Conservation (phyloP, 139 green algal species). For the Helicosporidium sp. region DNA sequence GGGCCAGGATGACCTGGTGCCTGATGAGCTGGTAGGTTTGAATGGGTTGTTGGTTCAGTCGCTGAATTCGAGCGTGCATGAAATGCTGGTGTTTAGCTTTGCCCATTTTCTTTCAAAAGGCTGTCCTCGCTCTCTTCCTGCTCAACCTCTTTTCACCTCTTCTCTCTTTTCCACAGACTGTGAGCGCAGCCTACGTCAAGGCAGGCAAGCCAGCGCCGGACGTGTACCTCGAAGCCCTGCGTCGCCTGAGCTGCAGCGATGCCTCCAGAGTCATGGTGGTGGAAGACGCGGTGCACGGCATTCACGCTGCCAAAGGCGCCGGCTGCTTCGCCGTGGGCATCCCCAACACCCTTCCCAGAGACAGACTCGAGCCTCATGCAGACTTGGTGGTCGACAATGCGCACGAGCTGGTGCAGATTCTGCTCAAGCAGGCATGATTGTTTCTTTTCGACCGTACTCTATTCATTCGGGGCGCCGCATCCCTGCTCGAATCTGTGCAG, state of each 20-base stretch:
- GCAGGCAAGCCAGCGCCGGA: conserved; percentile 54
- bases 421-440: neutral
- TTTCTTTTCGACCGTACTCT: neutral
- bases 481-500: neutral
- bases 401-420: conserved; percentile 11
- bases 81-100: too few species aligned
- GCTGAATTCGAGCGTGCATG: too few species aligned
- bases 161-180: conserved; percentile 3
- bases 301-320: conserved; percentile 29
- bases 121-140: neutral
- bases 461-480: neutral
- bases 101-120: too few species aligned
- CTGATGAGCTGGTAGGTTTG: conserved; percentile 15
- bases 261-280: conserved; percentile 28
- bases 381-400: conserved; percentile 32
- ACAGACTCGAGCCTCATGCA: conserved; percentile 25
- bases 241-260: conserved; percentile 28
- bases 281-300: conserved; percentile 49
- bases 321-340: conserved; percentile 33
- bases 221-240: conserved; percentile 50
- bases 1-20: conserved; percentile 27
- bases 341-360: conserved; percentile 34
- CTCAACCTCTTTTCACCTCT: too few species aligned
- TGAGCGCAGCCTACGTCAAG: conserved; percentile 22
- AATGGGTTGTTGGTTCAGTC: too few species aligned